Conservation (phyloP, 352 stramenopile species). For the Pythium biforme region DNA sequence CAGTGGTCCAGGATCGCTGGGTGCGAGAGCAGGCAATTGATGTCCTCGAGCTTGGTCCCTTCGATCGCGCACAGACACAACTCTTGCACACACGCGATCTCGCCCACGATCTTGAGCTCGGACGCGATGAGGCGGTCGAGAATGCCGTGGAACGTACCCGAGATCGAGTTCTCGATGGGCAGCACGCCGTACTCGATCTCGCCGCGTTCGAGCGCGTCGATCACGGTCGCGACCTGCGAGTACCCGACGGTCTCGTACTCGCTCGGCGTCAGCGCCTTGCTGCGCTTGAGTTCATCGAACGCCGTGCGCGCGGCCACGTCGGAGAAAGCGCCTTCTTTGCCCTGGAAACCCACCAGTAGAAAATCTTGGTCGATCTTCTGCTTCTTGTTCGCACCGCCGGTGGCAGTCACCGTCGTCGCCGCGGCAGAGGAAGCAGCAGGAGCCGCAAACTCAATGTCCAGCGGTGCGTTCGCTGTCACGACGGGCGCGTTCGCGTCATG, state of each 20-base stretch:
- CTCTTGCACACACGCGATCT: constrained; percentile 67
- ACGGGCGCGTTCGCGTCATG: not conserved
- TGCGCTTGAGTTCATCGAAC: constrained; percentile 60
- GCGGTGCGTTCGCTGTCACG: not conserved
- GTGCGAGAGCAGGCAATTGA: constrained; percentile 59
- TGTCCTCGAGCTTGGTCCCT: constrained; percentile 37
- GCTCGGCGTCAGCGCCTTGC: constrained; percentile 36
- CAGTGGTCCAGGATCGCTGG: constrained; percentile 66
- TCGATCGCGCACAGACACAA: constrained; percentile 56
- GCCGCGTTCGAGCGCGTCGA: constrained; percentile 56
- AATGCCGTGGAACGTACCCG: constrained; percentile 71
- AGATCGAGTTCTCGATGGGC: constrained; percentile 73
- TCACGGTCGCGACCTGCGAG: constrained; percentile 49
- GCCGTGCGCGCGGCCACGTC: constrained; percentile 53
- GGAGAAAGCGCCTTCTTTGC: constrained; percentile 71
- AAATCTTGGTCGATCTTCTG: constrained; percentile 34
- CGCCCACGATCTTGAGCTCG: constrained; percentile 69
- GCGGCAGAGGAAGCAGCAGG: too few relatives aligned
- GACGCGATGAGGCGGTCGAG: constrained; percentile 61
- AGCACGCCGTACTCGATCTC: constrained; percentile 62
- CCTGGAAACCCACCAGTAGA: constrained; percentile 65
- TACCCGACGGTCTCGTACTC: constrained; percentile 67
- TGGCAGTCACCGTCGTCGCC: too few relatives aligned
- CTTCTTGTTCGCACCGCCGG: constrained; percentile 10
- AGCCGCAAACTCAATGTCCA: not conserved